Evolutionary conservation across 2,329 filamentous ascomycete genomes (phyloP).

Genomic region (Domatiomyces catenatus): DNA sequence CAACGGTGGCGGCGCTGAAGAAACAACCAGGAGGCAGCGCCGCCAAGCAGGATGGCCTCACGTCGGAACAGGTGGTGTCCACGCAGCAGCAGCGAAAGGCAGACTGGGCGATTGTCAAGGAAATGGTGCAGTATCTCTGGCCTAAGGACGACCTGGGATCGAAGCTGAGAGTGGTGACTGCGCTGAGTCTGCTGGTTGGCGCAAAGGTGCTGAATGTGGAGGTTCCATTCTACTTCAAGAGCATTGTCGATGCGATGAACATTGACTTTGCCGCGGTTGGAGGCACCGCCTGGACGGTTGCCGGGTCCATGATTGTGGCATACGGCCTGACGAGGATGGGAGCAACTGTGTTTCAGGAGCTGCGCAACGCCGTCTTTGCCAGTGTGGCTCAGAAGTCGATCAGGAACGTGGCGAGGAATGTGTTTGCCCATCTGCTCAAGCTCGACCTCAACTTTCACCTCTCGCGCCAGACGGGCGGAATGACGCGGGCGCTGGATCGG

Average conservation of each 20-base stretch:
- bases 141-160: constrained; percentile 74
- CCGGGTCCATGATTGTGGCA: constrained; percentile 79
- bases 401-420: constrained; percentile 72
- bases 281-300: constrained; percentile 78
- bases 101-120: constrained; percentile 96
- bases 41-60: constrained; percentile 41
- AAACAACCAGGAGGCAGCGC: constrained; percentile 11
- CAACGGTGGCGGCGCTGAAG: constrained; percentile 4
- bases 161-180: constrained; percentile 68
- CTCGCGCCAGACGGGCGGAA: constrained; percentile 79
- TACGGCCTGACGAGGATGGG: constrained; percentile 78
- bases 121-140: constrained; percentile 95
- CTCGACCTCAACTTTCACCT: constrained; percentile 91
- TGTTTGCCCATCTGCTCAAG: constrained; percentile 77
- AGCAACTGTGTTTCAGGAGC: constrained; percentile 77
- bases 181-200: constrained; percentile 68
- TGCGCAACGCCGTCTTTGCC: constrained; percentile 91
- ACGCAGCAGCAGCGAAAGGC: constrained; percentile 85
- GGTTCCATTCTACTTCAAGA: constrained; percentile 98
- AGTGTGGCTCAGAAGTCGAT: constrained; percentile 96
- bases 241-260: constrained; percentile 94
- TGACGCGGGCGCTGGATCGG: constrained; percentile 86
- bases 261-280: constrained; percentile 74
- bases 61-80: constrained; percentile 48
- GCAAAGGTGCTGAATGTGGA: constrained; percentile 95